Percentiles rank a stretch among this genome's conserved stretches.
Conservation (phyloP, 2,329 filamentous ascomycete species). For the Talaromyces amestolkiae region DNA sequence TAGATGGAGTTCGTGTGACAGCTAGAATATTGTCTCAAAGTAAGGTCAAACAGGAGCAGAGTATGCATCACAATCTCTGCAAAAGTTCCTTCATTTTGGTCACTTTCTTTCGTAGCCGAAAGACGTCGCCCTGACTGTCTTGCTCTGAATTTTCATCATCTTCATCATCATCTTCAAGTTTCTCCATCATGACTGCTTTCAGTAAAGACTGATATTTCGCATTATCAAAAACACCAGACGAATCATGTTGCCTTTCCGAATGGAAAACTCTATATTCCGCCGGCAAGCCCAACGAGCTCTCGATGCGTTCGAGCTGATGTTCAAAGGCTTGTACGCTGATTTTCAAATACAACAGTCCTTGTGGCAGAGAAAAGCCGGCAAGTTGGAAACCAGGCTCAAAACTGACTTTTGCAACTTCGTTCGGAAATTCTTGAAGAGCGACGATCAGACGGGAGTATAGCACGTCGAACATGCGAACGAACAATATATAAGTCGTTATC, state of each 20-base stretch:
- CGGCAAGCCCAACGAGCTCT: background rate
- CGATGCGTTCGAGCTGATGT: background rate
- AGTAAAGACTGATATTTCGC: background rate
- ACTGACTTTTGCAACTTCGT: background rate
- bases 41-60: background rate
- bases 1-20: background rate
- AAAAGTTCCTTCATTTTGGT: background rate
- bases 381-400: conserved; percentile 7
- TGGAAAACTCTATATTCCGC: background rate
- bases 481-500: conserved; percentile 10
- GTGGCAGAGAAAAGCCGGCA: conserved; percentile 2
- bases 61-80: background rate
- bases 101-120: background rate
- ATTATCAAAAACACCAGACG: background rate
- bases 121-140: background rate
- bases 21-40: background rate
- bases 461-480: conserved; percentile 9
- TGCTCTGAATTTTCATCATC: background rate
- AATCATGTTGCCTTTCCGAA: background rate
- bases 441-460: background rate
- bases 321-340: background rate
- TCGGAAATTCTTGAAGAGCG: conserved; percentile 1
- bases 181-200: background rate
- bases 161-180: background rate
- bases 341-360: conserved; percentile 1